Evolutionary conservation across 2,329 filamentous ascomycete species (phyloP), one percentile per base, ranked within the genome.

Genomic region (Diaporthe humulicola): DNA sequence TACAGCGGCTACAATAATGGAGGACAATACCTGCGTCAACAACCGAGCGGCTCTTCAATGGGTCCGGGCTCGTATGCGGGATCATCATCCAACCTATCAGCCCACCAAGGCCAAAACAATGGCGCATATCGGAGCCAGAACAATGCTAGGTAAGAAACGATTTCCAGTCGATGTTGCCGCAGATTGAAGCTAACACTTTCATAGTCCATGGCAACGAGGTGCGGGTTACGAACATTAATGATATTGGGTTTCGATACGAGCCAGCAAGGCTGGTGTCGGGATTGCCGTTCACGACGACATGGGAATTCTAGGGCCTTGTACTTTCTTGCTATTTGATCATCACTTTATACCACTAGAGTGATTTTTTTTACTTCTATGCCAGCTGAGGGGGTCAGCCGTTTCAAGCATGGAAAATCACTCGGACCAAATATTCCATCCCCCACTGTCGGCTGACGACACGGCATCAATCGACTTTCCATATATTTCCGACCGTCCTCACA

Each of bases 161-260:
- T 25, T 14, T 19, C 28, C 50, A 7, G 38, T 54, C n/a, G 15
- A 36, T 22, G 28, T 9, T 58, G 28, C 17, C 17, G 50, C 9
- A 50, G 72, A 72, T 57, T 57, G 38, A 78, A 74, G 75, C 80
- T 81, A 77, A 83, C 77, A 60, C 9, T 50, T 33, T 40, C 56
- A 28, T 77, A 90, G 87, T 82, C 87, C 88, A 76, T 90, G 88
- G 88, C 88, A 90, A 82, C 87, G 88, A 78, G 88, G 88, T 78
- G 88, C 88, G 72, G 88, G 88, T 76, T 90, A 90, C 80, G 88
- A 90, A 80, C 77, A 80, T 73, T 81, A 77, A 80, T 72, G 75
- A 76, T 67, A 73, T 67, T 57, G 48, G 48, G 69, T 71, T 71
- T 71, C 73, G 73, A 70, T 58, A 56, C 56, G 38, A 74, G 60